Evolutionary conservation across 208 protist species (phyloP), one percentile per base, ranked within the genome.

Genomic region (Acanthamoeba sp.): DNA sequence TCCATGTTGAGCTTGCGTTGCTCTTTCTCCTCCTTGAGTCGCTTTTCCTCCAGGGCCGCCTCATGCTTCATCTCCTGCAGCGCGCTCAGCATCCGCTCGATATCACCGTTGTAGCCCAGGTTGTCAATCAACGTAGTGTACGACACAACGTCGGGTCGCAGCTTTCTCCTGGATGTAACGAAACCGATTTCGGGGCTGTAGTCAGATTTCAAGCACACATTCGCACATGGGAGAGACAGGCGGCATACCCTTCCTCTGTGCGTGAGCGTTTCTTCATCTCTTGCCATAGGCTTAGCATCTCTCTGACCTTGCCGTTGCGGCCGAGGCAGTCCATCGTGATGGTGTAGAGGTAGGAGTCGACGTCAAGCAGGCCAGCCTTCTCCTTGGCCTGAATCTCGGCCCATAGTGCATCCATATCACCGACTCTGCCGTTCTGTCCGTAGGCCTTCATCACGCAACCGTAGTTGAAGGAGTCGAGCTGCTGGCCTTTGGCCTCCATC

Each of bases 331-430:
- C 71, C 22, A 82, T 82, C 16, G 71, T 50, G 38, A 48, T 82
- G 34, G 71, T 50, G 40, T 82, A 82, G 22, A 82, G 71, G 71
- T 82, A 82, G 71, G 71, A 16, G 7, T 82, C 71, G 6, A 82
- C 40, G 16, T 40, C 71, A 22, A 82, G 71, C 71, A 50, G 71
- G 0, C 27, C 27, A 9, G 71, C 40, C 40, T 40, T 48, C 14
- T 82, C 71, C 71, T 82, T 82, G 1, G 0, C 36, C 71, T 82
- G 14, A 34, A 82, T n/a, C 71, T 82, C 71, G 18, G 45, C 38
- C 71, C 71, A 82, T 9, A 82, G 40, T 38, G 71, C 32, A 4
- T 29, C 16, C 38, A 82, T 27, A 24, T 82, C 71, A n/a, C 50
- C 20, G 27, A 82, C 22, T 14, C 71, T 6, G 3, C 71, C 71